phyloP scores from a whole-genome alignment of 1,284 basidiomycete genomes.

The Laetiporus sulphureus region DNA sequence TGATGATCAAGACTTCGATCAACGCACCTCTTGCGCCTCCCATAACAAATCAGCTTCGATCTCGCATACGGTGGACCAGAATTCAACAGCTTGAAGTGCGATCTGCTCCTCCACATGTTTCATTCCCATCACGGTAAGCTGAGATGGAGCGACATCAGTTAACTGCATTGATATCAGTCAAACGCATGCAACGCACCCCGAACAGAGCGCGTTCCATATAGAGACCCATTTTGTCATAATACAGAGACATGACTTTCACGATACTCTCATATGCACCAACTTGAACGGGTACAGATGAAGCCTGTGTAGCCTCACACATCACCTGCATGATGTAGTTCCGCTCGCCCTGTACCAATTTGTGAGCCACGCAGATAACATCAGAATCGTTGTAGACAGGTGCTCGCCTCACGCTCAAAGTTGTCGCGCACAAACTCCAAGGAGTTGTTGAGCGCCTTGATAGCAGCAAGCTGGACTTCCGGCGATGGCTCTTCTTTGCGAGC shows the following conservation, averaged over 20 bases:
- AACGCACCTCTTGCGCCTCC: constrained; percentile 81
- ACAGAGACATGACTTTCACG: constrained; percentile 95
- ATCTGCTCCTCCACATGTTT: constrained; percentile 89
- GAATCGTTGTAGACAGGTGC: constrained; percentile 16
- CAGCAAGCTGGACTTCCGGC: constrained; percentile 92
- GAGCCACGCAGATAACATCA: constrained; percentile 3
- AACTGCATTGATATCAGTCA: neutral
- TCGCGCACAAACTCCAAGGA: constrained; percentile 97
- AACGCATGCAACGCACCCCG: constrained; percentile 57
- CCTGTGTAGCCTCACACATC: constrained; percentile 98
- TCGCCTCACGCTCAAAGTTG: constrained; percentile 95
- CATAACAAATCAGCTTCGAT: constrained; percentile 93
- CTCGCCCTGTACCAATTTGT: constrained; percentile 64
- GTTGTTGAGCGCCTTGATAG: constrained; percentile 90
- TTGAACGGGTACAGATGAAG: constrained; percentile 71
- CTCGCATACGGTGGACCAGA: constrained; percentile 99
- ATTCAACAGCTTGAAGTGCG: constrained; percentile 95
- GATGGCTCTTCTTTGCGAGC: constrained; percentile 95
- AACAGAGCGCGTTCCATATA: constrained; percentile 99
- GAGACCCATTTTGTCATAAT: constrained; percentile 98
- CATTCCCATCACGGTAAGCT: constrained; percentile 99
- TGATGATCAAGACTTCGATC: neutral
- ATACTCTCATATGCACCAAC: constrained; percentile 93
- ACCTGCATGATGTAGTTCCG: constrained; percentile 99
- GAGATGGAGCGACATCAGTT: constrained; percentile 19